These are phyloP conservation scores for Trypanosoma brucei DNA, from an alignment of 208 protist species.

Conservation along the genomic window DNA sequence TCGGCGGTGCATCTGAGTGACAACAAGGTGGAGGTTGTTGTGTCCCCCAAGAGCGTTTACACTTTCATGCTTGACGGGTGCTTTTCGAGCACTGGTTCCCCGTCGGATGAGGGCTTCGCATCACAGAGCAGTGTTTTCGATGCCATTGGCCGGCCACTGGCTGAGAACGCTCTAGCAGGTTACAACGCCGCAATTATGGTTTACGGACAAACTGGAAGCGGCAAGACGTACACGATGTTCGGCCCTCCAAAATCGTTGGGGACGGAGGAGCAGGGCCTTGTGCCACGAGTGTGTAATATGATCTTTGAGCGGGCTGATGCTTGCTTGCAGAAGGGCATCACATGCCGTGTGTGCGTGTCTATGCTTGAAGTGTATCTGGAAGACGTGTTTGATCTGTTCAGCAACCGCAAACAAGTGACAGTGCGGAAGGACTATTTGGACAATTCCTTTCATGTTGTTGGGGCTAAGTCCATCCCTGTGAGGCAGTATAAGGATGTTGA, in stretches of 20 bases:
- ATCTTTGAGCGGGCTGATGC: conserved; percentile 59
- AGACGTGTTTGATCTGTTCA: conserved; percentile 92
- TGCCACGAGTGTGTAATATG: conserved; percentile 83
- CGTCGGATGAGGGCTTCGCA: conserved; percentile 35
- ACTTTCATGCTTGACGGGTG: conserved; percentile 91
- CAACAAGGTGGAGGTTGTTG: conserved; percentile 55
- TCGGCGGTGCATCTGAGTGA: conserved; percentile 67
- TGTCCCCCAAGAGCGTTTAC: conserved; percentile 68
- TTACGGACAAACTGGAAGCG: conserved; percentile 87
- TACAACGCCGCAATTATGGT: conserved; percentile 87
- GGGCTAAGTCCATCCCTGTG: conserved; percentile 70
- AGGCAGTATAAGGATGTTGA: conserved; percentile 78
- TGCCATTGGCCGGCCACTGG: conserved; percentile 76
- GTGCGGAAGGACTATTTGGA: conserved; percentile 82
- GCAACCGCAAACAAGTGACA: conserved; percentile 73
- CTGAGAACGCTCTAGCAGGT: conserved; percentile 86
- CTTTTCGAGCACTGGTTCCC: conserved; percentile 84
- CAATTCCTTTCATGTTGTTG: conserved; percentile 88
- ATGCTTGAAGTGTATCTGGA: conserved; percentile 97
- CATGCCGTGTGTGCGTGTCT: conserved; percentile 56
- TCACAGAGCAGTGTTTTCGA: conserved; percentile 88
- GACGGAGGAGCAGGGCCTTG: conserved; percentile 58
- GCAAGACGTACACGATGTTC: conserved; percentile 83
- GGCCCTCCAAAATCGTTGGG: conserved; percentile 57
- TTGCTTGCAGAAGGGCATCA: conserved; percentile 57